phyloP scores from a whole-genome alignment of 768 basidiomycete genomes.

The Rhizopogon vesiculosus region DNA sequence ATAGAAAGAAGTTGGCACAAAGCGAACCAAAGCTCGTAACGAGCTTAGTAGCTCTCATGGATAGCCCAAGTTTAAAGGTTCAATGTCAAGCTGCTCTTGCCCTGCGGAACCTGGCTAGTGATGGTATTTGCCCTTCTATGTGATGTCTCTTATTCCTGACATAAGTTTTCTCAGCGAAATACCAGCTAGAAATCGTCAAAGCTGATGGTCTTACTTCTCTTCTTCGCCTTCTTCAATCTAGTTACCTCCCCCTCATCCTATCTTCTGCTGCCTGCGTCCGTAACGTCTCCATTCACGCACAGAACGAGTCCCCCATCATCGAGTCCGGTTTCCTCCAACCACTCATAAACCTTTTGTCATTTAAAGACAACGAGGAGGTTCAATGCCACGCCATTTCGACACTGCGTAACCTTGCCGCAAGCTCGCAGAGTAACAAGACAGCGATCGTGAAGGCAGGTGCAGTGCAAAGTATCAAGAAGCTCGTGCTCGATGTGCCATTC shows the following conservation, averaged over 20 bases:
- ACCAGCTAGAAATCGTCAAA: slow-evolving; percentile 97
- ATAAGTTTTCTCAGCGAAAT: slow-evolving; percentile 67
- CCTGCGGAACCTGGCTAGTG: slow-evolving; percentile 92
- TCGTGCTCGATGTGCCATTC: slow-evolving; percentile 92
- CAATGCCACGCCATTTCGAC: slow-evolving; percentile 99
- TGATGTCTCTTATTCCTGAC: slow-evolving; percentile 3
- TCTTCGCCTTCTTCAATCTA: slow-evolving; percentile 90
- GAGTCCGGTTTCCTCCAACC: slow-evolving; percentile 97
- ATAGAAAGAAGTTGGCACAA: slow-evolving; percentile 91
- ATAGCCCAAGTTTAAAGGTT: slow-evolving; percentile 94
- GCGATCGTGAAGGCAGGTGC: slow-evolving; percentile 98
- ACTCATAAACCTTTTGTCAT: slow-evolving; percentile 90
- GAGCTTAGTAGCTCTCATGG: slow-evolving; percentile 94
- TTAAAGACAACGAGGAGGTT: slow-evolving; percentile 99
- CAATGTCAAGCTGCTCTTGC: slow-evolving; percentile 98
- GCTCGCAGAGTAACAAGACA: slow-evolving; percentile 96
- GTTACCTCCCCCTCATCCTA: slow-evolving; percentile 95
- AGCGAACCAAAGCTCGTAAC: slow-evolving; percentile 93
- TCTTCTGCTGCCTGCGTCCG: slow-evolving; percentile 98
- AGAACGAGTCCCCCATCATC: slow-evolving; percentile 98
- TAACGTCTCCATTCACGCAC: slow-evolving; percentile 97
- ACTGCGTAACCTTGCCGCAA: slow-evolving; percentile 92
- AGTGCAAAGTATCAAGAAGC: slow-evolving; percentile 92
- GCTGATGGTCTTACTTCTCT: slow-evolving; percentile 89
- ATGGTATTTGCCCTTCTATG: slow-evolving; percentile 51